These are phyloP conservation scores for Plantago elongata DNA, from an alignment of 257 asterid species.

Conservation along the genomic window DNA sequence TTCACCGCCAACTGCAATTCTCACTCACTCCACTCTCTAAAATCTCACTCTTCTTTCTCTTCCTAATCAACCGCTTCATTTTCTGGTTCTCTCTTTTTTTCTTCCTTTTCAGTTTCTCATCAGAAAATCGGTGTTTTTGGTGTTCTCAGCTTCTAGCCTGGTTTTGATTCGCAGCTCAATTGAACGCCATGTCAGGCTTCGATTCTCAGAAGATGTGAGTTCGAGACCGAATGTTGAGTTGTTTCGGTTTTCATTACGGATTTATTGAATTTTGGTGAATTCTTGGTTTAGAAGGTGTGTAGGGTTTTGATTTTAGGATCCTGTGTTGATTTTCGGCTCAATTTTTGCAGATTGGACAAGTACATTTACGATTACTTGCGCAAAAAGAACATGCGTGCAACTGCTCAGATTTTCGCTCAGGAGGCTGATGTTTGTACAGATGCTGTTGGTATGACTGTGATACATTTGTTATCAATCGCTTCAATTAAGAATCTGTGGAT, in stretches of 20 bases:
- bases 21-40: too few species aligned
- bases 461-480: too few species aligned
- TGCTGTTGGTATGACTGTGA: conserved; percentile 13
- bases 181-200: conserved; percentile 13
- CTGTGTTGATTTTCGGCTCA: background rate
- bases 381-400: conserved; percentile 19
- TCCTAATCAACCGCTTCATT: too few species aligned
- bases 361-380: conserved; percentile 26
- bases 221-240: background rate
- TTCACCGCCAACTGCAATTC: background rate
- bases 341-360: conserved; percentile 14
- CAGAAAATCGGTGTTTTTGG: background rate
- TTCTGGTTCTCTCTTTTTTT: too few species aligned
- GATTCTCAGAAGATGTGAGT: conserved; percentile 21
- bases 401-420: conserved; percentile 29
- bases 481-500: too few species aligned
- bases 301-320: background rate
- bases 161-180: background rate
- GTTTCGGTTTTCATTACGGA: background rate
- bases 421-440: conserved; percentile 20
- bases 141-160: background rate
- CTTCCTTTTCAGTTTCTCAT: too few species aligned
- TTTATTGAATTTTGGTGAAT: background rate
- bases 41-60: too few species aligned
- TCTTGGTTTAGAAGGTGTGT: background rate